Evolutionary conservation across 2,329 filamentous ascomycete genomes (phyloP), one percentile per base, ranked within the genome.

Genomic region (Aschersonia sp.): DNA sequence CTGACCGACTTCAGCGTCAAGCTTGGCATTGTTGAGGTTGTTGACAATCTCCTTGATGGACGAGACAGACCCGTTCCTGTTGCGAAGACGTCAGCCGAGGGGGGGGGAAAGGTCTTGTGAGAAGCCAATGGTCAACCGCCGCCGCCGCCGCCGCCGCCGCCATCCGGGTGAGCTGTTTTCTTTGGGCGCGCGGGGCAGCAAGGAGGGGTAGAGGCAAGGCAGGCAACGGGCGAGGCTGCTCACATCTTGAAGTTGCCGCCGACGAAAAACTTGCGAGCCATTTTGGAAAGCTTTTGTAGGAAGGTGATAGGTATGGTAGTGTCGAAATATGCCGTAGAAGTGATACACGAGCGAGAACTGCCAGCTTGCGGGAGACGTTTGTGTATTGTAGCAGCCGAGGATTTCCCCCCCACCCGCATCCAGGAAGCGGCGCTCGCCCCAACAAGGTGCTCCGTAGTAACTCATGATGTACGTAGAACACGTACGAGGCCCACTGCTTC

Each of bases 181-280:
- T 22, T 22, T 22, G 33, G 33, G 33, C 8, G 33, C 8, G 33
- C 8, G 33, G 33, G 33, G 33, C 8, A 12, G 33, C 8, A 12
- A 12, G 33, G 33, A 12, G 33, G 33, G 33, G 33, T 4, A 12
- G 33, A 11, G 33, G 33, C 33, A 7, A 11, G 33, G 33, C 12
- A 12, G 33, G 33, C 33, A 12, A 12, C 33, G 33, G 33, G 33
- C 8, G 33, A 12, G 33, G 33, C 30, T 31, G 31, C 77, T 65
- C 73, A 94, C 89, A 97, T 97, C 79, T 98, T 97, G 76, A 97
- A 97, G 83, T 98, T 98, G 66, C 89, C 89, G 69, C 89, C 89
- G 68, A 95, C 86, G 69, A 95, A 94, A 78, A 94, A 95, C 76
- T 88, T 85, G 76, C 88, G 88, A 78, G 83, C 78, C 88, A 94